phyloP scores from a whole-genome alignment of 768 basidiomycete genomes.

The Sistotremastrum suecicum region DNA sequence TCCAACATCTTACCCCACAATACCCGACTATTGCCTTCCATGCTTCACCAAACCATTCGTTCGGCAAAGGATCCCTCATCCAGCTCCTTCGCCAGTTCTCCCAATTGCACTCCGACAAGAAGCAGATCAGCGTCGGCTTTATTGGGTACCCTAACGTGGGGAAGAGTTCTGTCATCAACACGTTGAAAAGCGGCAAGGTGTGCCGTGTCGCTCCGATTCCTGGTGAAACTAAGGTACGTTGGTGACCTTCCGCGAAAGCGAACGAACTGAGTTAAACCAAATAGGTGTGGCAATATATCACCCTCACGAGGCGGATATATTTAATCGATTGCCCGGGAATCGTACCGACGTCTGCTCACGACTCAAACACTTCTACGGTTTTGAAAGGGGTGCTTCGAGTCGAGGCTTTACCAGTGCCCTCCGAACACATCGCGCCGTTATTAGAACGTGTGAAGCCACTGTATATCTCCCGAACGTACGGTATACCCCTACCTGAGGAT shows the following conservation, averaged over 20 bases:
- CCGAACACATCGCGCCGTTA: conserved; percentile 80
- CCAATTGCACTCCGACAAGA: conserved; percentile 94
- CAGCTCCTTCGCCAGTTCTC: conserved; percentile 94
- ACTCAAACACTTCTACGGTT: conserved; percentile 81
- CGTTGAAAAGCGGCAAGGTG: conserved; percentile 94
- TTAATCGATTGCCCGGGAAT: conserved; percentile 99
- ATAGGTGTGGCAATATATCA: conserved; percentile 97
- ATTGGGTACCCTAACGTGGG: conserved; percentile 98
- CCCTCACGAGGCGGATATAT: conserved; percentile 89
- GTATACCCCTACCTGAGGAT: conserved; percentile 46
- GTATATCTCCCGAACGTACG: conserved; percentile 80
- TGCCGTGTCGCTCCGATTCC: conserved; percentile 94
- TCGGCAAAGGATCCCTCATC: conserved; percentile 96
- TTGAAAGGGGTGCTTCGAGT: conserved; percentile 95
- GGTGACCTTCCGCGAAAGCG: not conserved
- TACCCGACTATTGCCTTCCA: conserved; percentile 98
- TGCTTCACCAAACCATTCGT: conserved; percentile 96
- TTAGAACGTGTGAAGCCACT: conserved; percentile 87
- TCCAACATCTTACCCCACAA: conserved; percentile 85
- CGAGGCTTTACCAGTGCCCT: conserved; percentile 84
- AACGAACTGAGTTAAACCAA: not conserved
- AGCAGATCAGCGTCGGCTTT: conserved; percentile 97
- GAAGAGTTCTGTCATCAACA: conserved; percentile 96
- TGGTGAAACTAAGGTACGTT: conserved; percentile 77
- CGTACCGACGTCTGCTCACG: conserved; percentile 85